Base-by-base conservation (phyloP, 805 yeast species). In the Kodamaea fukazawae region DNA sequence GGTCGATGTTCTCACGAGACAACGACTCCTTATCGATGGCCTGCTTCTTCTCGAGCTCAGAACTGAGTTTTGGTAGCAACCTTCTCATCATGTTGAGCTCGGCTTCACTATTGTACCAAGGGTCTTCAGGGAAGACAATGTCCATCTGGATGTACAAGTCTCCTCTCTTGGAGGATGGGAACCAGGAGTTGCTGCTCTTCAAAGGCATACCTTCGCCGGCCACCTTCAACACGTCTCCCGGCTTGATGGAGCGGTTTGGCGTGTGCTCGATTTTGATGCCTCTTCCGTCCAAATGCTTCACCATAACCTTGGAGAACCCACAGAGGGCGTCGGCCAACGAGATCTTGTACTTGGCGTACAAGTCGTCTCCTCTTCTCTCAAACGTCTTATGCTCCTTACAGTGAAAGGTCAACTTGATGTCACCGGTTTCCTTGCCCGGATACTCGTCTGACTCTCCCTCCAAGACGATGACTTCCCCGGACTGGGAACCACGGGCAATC, bases 131-230 rank as follows among this genome's bases (percentile, higher is more conserved):
- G 58, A 90, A 89, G 50, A 81, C 87, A 38, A 90, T 78, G 14
- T 76, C 77, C n/a, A 86, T 60, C 38, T 71, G 76, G 12, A 89
- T 68, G 52, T 79, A 88, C 47, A 89, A 63, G 57, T 86, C 86
- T 17, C 96, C 96, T 32, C 65, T 65, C 38, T 49, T 53, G 4
- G 60, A 45, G n/a, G 48, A 25, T 3, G 50, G 29, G 39, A 63
- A 65, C 68, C 71, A 64, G 13, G 40, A 29, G 16, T 36, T 42
- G n/a, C 47, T 35, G n/a, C 50, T 48, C 42, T 65, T 62, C 4
- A 75, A 53, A 1, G 96, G 96, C 95, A 91, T 87, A 4, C 97
- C 97, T 58, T 88, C 96, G 30, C 75, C 75, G 29, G 71, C 60
- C 9, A 90, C 65, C 43, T 79, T 71, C 25, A 90, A 58, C 41